Base-by-base conservation (phyloP, 148 eudicot species). In the Camellia lanceoleosa region DNA sequence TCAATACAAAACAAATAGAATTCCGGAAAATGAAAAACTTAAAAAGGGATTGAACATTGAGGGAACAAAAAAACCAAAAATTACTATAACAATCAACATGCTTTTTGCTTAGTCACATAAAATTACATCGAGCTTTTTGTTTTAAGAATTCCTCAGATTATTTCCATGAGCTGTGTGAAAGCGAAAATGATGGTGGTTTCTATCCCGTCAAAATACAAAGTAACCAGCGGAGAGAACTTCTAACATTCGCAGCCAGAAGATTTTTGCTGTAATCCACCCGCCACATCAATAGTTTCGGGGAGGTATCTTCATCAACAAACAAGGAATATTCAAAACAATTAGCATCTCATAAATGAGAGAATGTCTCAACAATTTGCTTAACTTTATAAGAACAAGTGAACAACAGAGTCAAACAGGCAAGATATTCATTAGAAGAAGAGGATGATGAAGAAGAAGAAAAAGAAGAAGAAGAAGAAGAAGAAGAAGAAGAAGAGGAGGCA, bases 221-320 rank as follows among this genome's bases (percentile, higher is more conserved):
- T 2, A 18, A 20, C 54, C 69, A 7, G n/a, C n/a, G 15, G 5
- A 75, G 12, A 43, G 80, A 71, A 68, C 71, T 73, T 73, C 76
- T 73, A 92, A 75, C 96, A 92, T 80, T 91, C 95, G 76, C 96
- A 92, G 73, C 88, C 96, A 44, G 89, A 75, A 16, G 93, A 87
- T 72, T 89, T 85, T 83, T 82, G 96, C 47, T 88, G 84, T 38
- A 78, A 88, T 74, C 92, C 85, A 68, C 87, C 87, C 18, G 87
- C 76, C 86, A 92, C 89, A 64, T 92, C 96, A 19, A 92, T 81
- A 55, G 92, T 92, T 71, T 92, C 93, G 5, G 96, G 96, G 61
- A 89, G 84, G 73, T 92, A 92, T 81, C 91, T 90, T 65, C 84
- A 79, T 41, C n/a, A 66, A 51, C 15, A 38, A 38, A 52, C 18